These are phyloP conservation scores for Lotmaria passim DNA, from an alignment of 208 protist genomes.

Conservation along the genomic window DNA sequence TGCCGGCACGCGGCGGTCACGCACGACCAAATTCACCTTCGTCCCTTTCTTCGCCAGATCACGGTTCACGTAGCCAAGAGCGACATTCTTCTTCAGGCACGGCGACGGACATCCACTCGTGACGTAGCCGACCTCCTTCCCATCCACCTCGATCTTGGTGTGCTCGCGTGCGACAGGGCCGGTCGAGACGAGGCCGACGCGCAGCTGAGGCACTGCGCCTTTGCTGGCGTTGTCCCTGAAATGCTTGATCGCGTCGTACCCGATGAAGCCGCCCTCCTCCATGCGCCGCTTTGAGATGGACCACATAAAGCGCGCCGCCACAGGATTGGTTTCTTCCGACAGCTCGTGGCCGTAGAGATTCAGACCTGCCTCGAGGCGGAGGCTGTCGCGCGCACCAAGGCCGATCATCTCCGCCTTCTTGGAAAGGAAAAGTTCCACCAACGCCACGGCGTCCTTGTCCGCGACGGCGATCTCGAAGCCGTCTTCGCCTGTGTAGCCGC, in stretches of 20 bases:
- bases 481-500: slow-evolving; percentile 99
- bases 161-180: slow-evolving; percentile 92
- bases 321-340: slow-evolving; percentile 91
- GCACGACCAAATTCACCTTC: slow-evolving; percentile 89
- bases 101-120: slow-evolving; percentile 93
- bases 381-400: slow-evolving; percentile 95
- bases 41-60: slow-evolving; percentile 72
- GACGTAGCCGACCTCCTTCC: slow-evolving; percentile 86
- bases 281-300: slow-evolving; percentile 94
- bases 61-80: slow-evolving; percentile 92
- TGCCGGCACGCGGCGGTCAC: slow-evolving; percentile 73
- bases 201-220: slow-evolving; percentile 62
- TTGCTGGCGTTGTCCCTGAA: slow-evolving; percentile 45
- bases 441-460: slow-evolving; percentile 38
- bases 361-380: slow-evolving; percentile 97
- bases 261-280: slow-evolving; percentile 94
- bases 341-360: slow-evolving; percentile 99
- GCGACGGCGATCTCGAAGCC: slow-evolving; percentile 97
- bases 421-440: slow-evolving; percentile 72
- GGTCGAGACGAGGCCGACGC: slow-evolving; percentile 91
- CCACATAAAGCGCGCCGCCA: slow-evolving; percentile 96
- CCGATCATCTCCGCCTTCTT: slow-evolving; percentile 76
- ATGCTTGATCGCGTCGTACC: slow-evolving; percentile 83
- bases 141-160: slow-evolving; percentile 66
- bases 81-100: slow-evolving; percentile 89